These are phyloP conservation scores for Alternaria metachromatica DNA, from an alignment of 2,329 filamentous ascomycete genomes.

Conservation along the genomic window DNA sequence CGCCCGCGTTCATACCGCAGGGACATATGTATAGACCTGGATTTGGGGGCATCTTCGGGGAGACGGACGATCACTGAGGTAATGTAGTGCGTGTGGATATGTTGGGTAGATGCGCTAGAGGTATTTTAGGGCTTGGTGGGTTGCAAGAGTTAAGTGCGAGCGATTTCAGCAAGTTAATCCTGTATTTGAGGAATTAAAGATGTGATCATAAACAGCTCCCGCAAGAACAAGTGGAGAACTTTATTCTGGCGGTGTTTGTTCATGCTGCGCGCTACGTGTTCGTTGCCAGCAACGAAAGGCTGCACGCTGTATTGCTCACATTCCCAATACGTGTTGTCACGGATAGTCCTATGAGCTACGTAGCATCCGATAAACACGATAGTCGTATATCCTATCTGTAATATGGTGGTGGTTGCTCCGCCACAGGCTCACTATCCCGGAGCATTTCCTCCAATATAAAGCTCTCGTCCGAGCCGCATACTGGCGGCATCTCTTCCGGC, in stretches of 20 bases:
- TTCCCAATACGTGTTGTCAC: too few species aligned
- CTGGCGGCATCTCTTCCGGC: conserved; percentile 15
- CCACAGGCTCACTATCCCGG: neutral
- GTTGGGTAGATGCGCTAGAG: neutral
- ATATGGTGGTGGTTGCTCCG: conserved; percentile 10
- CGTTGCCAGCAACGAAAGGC: neutral
- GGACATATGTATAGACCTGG: neutral
- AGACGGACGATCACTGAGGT: neutral
- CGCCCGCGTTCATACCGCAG: neutral
- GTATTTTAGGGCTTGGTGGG: neutral
- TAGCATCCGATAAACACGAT: neutral
- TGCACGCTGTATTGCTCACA: neutral
- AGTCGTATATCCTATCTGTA: neutral
- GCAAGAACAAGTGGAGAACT: too few species aligned
- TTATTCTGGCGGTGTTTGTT: too few species aligned
- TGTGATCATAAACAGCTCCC: too few species aligned
- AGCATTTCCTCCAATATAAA: neutral
- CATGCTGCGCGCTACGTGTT: neutral
- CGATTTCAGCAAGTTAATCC: neutral
- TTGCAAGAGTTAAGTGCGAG: neutral
- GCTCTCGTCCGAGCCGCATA: conserved; percentile 9
- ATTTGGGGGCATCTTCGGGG: neutral
- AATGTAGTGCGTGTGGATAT: neutral
- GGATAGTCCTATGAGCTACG: neutral
- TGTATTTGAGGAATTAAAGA: neutral